Evolutionary conservation across 164 flowering plant species (phyloP).

Genomic region (Magnolia sinica): DNA sequence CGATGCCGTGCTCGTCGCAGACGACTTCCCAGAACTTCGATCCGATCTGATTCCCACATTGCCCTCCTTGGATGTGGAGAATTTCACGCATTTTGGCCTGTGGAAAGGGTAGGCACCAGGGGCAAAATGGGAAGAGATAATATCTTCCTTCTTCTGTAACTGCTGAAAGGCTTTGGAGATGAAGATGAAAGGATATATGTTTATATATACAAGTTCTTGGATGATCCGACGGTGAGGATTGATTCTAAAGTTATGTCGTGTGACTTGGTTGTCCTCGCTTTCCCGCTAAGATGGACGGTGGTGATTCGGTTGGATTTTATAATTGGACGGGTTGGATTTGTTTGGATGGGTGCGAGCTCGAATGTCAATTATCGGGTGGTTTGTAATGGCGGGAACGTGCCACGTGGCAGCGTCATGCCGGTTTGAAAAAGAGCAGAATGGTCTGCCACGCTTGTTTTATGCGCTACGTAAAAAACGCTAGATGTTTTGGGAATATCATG

Average conservation of each 20-base stretch:
- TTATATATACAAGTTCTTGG: neutral
- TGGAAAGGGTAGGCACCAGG: neutral
- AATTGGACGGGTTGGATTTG: neutral
- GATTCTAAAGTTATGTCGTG: neutral
- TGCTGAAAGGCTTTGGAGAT: too few species aligned
- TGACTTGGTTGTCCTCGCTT: neutral
- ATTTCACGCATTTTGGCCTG: conserved; percentile 22
- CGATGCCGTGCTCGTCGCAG: conserved; percentile 25
- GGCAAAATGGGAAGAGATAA: neutral
- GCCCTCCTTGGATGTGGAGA: conserved; percentile 27
- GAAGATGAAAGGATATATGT: neutral
- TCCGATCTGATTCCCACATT: conserved; percentile 30
- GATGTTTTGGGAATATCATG: too few species aligned
- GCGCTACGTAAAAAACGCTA: too few species aligned
- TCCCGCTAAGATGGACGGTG: neutral
- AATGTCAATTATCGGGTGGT: neutral
- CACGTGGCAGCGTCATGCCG: neutral
- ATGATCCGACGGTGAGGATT: conserved; percentile 1
- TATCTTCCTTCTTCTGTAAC: neutral
- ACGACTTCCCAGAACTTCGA: conserved; percentile 27
- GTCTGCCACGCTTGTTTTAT: too few species aligned
- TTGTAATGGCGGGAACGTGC: neutral
- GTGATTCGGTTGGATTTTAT: neutral
- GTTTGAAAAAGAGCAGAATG: neutral
- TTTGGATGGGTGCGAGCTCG: neutral